Conservation (phyloP, 768 basidiomycete genomes). For the Paxillus ammoniavirescens region DNA sequence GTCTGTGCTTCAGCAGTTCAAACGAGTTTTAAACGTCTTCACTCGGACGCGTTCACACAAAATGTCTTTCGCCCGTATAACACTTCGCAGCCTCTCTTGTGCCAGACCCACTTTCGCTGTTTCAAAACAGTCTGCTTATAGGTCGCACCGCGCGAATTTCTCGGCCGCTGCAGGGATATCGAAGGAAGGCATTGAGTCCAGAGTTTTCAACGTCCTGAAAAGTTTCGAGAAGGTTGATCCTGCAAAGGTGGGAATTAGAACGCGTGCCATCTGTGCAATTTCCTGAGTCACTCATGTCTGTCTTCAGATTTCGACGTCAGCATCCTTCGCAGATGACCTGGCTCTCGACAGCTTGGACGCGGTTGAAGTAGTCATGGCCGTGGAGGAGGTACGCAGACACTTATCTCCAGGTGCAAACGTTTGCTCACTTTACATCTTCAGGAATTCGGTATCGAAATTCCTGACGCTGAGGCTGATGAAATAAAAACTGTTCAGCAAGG, state of each 20-base stretch:
- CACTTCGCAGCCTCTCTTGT: conserved; percentile 30
- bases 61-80: conserved; percentile 36
- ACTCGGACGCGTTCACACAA: conserved; percentile 21
- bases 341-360: conserved; percentile 89
- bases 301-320: conserved; percentile 61
- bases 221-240: conserved; percentile 30
- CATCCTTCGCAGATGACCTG: conserved; percentile 54
- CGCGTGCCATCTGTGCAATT: conserved; percentile 19
- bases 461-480: conserved; percentile 93
- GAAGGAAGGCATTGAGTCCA: conserved; percentile 20
- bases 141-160: conserved; percentile 30
- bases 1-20: neutral
- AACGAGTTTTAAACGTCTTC: neutral
- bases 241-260: conserved; percentile 21
- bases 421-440: conserved; percentile 29
- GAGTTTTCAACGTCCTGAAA: conserved; percentile 31
- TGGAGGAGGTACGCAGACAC: conserved; percentile 71
- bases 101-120: conserved; percentile 27
- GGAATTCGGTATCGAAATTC: conserved; percentile 98
- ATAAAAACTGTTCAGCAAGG: conserved; percentile 92
- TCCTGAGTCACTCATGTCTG: conserved; percentile 23
- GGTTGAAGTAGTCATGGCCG: conserved; percentile 98
- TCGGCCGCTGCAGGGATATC: conserved; percentile 27
- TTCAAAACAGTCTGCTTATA: conserved; percentile 28
- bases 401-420: conserved; percentile 5